phyloP scores from a whole-genome alignment of 1,139 yeast genomes.

The Suhomyces anneliseae region DNA sequence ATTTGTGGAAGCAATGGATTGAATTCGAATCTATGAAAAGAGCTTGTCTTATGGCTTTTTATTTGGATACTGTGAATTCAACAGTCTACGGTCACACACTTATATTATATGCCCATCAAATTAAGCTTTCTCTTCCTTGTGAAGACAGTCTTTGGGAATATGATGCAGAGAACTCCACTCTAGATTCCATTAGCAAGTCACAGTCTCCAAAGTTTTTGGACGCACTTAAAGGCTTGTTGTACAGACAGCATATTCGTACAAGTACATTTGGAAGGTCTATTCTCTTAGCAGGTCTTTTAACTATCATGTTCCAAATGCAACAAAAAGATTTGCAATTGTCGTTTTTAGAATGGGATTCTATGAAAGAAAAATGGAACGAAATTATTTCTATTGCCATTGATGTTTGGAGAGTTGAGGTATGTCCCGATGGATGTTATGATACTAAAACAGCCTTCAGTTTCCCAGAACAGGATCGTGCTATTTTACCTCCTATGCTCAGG shows the following conservation, averaged over 20 bases:
- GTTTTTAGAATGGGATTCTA: constrained; percentile 31
- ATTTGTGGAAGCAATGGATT: constrained; percentile 32
- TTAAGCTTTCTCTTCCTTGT: constrained; percentile 31
- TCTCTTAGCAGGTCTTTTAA: constrained; percentile 64
- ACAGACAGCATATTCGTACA: constrained; percentile 50
- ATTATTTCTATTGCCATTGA: constrained; percentile 61
- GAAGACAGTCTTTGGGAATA: constrained; percentile 36
- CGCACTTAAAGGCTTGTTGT: constrained; percentile 56
- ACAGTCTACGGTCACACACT: constrained; percentile 33
- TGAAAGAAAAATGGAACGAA: constrained; percentile 60
- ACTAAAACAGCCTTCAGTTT: constrained; percentile 22
- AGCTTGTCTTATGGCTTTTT: constrained; percentile 33
- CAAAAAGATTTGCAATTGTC: constrained; percentile 61
- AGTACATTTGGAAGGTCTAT: constrained; percentile 61
- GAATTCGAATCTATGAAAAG: constrained; percentile 35
- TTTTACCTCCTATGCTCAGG: constrained; percentile 24
- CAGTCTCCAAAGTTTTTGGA: constrained; percentile 38
- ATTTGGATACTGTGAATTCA: constrained; percentile 33
- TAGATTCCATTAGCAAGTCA: constrained; percentile 7
- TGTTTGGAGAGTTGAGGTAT: constrained; percentile 49
- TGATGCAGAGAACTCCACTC: constrained; percentile 11
- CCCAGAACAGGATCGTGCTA: constrained; percentile 11
- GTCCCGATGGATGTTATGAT: constrained; percentile 30
- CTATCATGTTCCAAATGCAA: constrained; percentile 71
- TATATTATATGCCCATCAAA: constrained; percentile 32